These are phyloP conservation scores for Boletus subcaerulescens DNA, from an alignment of 768 basidiomycete genomes.

Conservation along the genomic window DNA sequence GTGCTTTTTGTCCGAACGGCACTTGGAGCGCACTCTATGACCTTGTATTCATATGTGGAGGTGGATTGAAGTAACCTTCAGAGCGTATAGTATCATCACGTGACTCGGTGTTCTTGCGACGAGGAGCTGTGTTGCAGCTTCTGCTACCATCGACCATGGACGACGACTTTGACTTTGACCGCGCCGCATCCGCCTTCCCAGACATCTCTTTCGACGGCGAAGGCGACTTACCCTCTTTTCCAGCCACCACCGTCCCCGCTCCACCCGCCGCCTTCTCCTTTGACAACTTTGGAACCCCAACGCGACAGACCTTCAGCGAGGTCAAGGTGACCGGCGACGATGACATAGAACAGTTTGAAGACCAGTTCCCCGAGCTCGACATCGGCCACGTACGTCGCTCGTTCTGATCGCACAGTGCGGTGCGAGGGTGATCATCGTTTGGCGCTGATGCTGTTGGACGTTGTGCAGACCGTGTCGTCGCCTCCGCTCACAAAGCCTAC, in stretches of 20 bases:
- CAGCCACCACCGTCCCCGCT: conserved; percentile 29
- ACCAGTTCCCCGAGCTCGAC: conserved; percentile 80
- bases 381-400: conserved; percentile 38
- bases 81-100: too few relatives aligned
- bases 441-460: not conserved
- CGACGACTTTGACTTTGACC: conserved; percentile 7
- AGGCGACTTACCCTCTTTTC: conserved; percentile 49
- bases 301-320: conserved; percentile 39
- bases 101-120: too few relatives aligned
- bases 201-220: conserved; percentile 76
- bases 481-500: conserved; percentile 33
- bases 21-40: too few relatives aligned
- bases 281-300: conserved; percentile 58
- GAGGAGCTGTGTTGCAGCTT: too few relatives aligned
- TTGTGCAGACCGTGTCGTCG: conserved; percentile 34
- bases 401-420: not conserved
- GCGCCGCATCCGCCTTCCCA: conserved; percentile 78
- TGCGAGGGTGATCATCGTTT: conserved; percentile 11
- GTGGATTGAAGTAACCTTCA: too few relatives aligned
- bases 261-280: conserved; percentile 56
- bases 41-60: too few relatives aligned
- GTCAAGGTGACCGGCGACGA: conserved; percentile 85
- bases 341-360: conserved; percentile 83
- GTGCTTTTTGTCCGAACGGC: too few relatives aligned
- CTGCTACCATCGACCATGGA: not conserved